Base-by-base conservation (phyloP, 371 early-diverging fungal genomes). In the Syncephalastrum sp. region DNA sequence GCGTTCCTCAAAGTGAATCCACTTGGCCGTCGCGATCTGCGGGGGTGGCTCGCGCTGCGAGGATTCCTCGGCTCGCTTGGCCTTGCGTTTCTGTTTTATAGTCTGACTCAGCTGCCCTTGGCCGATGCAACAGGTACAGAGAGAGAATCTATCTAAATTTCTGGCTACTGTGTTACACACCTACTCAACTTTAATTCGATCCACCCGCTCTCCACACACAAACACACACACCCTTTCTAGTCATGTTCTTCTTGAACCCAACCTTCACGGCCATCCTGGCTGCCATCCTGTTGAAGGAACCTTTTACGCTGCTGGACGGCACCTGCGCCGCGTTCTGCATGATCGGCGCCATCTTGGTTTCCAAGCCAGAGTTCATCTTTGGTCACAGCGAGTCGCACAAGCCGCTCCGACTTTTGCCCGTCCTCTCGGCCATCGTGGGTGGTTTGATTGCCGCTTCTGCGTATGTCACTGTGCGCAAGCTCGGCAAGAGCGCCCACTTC, bases 221-320 rank as follows among this genome's bases (percentile, higher is more conserved):
- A 0, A 21, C 21, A 21, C 21, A 21, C 21, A 21, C 21, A 21
- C 33, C 2, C 16, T 14, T 4, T 12, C 29, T 50, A 77, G 77
- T 85, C 12, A 61, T 91, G 4, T 91, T 91, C 64, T 91, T 90
- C 62, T 72, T 88, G 14, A 83, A 84, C 10, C 92, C 93, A 1
- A 79, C 83, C 8, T 87, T 93, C 53, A 91, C 89, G 12, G 82
- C 86, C 1, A 61, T 92, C 19, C 57, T 90, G 33, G 91, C 85
- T 3, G 64, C 76, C 17, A 25, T 83, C 27, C 63, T 77, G 19
- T 71, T 92, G 8, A 68, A 75, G 23, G 90, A 91, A 56, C 68
- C 76, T 0, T 87, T 85, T 60, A 79, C 79, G 0, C 42, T 50
- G 0, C 62, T 83, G 17, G 90, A 92, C 58, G 69, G 70, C 0